These are phyloP conservation scores for Acanthamoeba triangularis DNA, from an alignment of 208 protist species.

Conservation along the genomic window DNA sequence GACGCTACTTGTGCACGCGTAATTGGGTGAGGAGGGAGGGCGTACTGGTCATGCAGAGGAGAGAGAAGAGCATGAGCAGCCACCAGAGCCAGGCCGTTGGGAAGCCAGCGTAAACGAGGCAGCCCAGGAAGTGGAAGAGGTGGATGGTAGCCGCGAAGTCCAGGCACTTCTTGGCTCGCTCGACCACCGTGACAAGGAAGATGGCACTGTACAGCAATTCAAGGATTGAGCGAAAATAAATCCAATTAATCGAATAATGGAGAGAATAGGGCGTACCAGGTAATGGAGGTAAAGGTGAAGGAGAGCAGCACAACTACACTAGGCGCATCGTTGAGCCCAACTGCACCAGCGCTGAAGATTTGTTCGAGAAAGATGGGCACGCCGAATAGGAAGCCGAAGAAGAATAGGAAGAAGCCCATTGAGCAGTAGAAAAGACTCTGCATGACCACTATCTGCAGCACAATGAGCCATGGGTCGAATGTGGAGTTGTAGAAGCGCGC, in stretches of 20 bases:
- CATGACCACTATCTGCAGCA: constrained; percentile 73
- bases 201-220: constrained; percentile 14
- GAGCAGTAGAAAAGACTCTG: constrained; percentile 58
- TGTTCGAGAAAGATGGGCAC: constrained; percentile 58
- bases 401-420: constrained; percentile 48
- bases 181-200: constrained; percentile 45
- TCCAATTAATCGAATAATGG: background rate
- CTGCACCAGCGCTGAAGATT: constrained; percentile 16
- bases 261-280: background rate
- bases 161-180: constrained; percentile 76
- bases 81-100: constrained; percentile 55
- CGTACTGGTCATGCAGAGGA: constrained; percentile 29
- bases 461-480: constrained; percentile 62
- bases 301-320: constrained; percentile 26
- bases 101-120: constrained; percentile 29
- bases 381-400: constrained; percentile 59
- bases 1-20: too few species aligned
- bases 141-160: constrained; percentile 67
- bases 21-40: background rate
- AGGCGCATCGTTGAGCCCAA: constrained; percentile 3
- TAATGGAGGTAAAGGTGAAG: constrained; percentile 21
- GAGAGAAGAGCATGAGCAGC: constrained; percentile 47
- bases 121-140: constrained; percentile 60
- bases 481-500: constrained; percentile 43
- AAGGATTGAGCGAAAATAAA: background rate